phyloP scores from a whole-genome alignment of 2,329 filamentous ascomycete genomes.

The Colletotrichum sojae region DNA sequence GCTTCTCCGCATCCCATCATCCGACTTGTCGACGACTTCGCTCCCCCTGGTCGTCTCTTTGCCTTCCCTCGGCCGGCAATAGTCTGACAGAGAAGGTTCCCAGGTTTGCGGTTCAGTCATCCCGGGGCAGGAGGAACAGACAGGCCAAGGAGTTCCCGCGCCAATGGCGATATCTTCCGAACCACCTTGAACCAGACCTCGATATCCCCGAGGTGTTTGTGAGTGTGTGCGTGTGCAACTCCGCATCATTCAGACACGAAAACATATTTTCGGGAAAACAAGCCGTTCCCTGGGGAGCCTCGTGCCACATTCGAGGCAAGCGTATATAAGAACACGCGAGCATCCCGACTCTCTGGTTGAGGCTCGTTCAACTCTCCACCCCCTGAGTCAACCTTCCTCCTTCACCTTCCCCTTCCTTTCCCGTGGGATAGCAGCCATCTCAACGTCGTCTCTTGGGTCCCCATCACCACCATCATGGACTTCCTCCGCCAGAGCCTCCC shows the following conservation, averaged over 20 bases:
- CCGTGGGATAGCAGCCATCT: background rate
- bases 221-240: background rate
- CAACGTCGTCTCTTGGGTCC: background rate
- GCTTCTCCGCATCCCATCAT: constrained; percentile 36
- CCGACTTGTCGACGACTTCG: background rate
- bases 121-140: background rate
- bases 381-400: constrained; percentile 4
- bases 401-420: background rate
- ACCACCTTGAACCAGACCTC: background rate
- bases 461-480: constrained; percentile 39
- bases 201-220: background rate
- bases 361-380: background rate
- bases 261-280: background rate
- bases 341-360: constrained; percentile 1
- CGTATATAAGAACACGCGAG: constrained; percentile 16
- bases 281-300: background rate
- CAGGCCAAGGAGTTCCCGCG: constrained; percentile 6
- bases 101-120: constrained; percentile 7
- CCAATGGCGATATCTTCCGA: constrained; percentile 22
- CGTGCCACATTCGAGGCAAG: constrained; percentile 1
- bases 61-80: constrained; percentile 8
- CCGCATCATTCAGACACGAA: constrained; percentile 17
- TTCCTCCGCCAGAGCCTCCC: constrained; percentile 45
- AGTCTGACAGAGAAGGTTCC: background rate
- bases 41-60: background rate